Conservation (phyloP, 768 basidiomycete genomes). For the Rhizopogon roseolus region DNA sequence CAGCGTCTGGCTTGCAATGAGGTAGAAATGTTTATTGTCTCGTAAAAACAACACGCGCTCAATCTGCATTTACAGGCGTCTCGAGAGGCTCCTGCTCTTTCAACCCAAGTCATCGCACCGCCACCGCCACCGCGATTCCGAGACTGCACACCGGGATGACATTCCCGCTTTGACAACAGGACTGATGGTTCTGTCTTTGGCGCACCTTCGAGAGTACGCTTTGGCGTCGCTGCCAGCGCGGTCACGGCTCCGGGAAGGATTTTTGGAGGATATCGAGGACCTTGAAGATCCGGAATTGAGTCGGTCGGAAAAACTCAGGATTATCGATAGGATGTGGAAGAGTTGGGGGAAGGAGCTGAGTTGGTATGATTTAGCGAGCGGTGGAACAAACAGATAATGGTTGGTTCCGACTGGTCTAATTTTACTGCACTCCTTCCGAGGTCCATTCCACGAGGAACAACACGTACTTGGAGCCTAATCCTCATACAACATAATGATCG, state of each 20-base stretch:
- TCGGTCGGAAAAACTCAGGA: conserved; percentile 66
- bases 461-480: not conserved
- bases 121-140: conserved; percentile 9
- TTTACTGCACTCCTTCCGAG: too few relatives aligned
- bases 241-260: conserved; percentile 67
- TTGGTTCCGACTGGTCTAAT: not conserved
- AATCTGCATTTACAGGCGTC: conserved; percentile 36
- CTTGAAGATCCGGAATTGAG: conserved; percentile 72
- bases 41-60: not conserved
- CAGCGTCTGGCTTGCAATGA: conserved; percentile 67
- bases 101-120: conserved; percentile 30
- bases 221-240: conserved; percentile 48
- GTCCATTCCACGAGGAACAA: not conserved
- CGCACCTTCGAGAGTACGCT: conserved; percentile 62
- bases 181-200: conserved; percentile 65
- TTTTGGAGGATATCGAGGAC: conserved; percentile 81
- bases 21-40: conserved; percentile 33
- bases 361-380: conserved; percentile 39
- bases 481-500: too few relatives aligned
- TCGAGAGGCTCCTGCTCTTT: conserved; percentile 63
- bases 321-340: conserved; percentile 86
- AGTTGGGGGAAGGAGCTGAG: conserved; percentile 72
- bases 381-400: not conserved
- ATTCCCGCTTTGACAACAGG: conserved; percentile 62
- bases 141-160: conserved; percentile 10